Evolutionary conservation across 768 basidiomycete genomes (phyloP).

Genomic region (Chiua virens): DNA sequence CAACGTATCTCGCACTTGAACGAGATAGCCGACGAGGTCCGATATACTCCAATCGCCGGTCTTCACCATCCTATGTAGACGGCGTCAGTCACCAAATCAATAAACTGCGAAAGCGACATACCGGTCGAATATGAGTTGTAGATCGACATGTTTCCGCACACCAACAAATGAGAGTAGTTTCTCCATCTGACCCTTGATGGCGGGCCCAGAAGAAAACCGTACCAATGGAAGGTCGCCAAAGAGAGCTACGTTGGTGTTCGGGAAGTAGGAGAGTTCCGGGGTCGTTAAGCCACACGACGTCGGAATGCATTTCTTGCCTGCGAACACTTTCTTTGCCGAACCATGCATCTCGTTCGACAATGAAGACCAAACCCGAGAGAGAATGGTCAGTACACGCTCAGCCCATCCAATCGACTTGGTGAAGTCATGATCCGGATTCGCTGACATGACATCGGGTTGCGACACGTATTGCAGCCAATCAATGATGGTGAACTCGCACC

Average conservation of each 20-base stretch:
- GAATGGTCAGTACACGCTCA: conserved; percentile 68
- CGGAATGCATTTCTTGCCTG: conserved; percentile 48
- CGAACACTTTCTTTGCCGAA: conserved; percentile 42
- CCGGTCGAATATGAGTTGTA: conserved; percentile 92
- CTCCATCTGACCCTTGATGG: conserved; percentile 71
- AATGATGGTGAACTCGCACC: conserved; percentile 72
- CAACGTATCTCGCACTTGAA: conserved; percentile 70
- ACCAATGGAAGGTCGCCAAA: conserved; percentile 90
- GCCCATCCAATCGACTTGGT: conserved; percentile 68
- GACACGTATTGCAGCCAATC: conserved; percentile 77
- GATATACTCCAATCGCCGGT: conserved; percentile 88
- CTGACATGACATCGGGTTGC: conserved; percentile 41
- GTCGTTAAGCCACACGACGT: conserved; percentile 60
- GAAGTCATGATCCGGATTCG: conserved; percentile 58
- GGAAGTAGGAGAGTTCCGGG: conserved; percentile 79
- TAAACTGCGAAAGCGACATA: conserved; percentile 28
- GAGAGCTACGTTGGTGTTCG: conserved; percentile 67
- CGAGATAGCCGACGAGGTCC: conserved; percentile 85
- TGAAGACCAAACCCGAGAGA: conserved; percentile 74
- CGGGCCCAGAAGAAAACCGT: conserved; percentile 59
- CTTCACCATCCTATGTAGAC: conserved; percentile 68
- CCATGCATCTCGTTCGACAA: conserved; percentile 47
- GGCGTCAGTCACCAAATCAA: neutral
- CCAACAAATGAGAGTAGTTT: conserved; percentile 71
- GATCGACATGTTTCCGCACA: conserved; percentile 87